Evolutionary conservation across 768 basidiomycete genomes (phyloP).

Genomic region (Rubroboletus pulcherrimus): DNA sequence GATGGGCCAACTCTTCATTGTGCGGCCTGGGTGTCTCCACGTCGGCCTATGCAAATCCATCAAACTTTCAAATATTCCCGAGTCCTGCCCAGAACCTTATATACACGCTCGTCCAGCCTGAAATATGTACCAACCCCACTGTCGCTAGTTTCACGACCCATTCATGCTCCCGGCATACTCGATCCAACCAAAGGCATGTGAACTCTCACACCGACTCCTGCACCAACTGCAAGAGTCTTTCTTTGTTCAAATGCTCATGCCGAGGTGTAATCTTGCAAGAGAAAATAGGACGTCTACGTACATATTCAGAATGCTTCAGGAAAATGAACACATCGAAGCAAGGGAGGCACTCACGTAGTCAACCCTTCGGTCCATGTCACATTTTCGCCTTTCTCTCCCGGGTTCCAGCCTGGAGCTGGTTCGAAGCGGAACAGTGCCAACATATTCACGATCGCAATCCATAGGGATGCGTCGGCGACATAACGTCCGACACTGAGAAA

Average conservation of each 20-base stretch:
- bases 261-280: background rate
- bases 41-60: background rate
- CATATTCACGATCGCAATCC: conserved; percentile 11
- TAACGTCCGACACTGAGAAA: conserved; percentile 34
- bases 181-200: background rate
- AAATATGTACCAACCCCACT: background rate
- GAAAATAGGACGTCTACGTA: background rate
- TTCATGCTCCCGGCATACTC: no score
- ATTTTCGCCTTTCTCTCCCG: conserved; percentile 1
- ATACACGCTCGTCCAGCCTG: background rate
- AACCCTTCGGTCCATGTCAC: conserved; percentile 10
- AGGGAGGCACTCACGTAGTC: conserved; percentile 1
- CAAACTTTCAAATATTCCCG: no score
- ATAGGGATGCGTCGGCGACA: conserved; percentile 36
- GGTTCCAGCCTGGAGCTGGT: background rate
- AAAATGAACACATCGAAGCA: background rate
- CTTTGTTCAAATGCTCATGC: background rate
- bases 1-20: background rate
- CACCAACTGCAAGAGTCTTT: background rate
- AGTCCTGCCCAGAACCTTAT: no score
- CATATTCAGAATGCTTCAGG: background rate
- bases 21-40: background rate
- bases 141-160: no score
- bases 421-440: conserved; percentile 8
- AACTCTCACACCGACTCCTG: background rate